Conservation (phyloP, 2,329 filamentous ascomycete species). For the Penicillium sp. region DNA sequence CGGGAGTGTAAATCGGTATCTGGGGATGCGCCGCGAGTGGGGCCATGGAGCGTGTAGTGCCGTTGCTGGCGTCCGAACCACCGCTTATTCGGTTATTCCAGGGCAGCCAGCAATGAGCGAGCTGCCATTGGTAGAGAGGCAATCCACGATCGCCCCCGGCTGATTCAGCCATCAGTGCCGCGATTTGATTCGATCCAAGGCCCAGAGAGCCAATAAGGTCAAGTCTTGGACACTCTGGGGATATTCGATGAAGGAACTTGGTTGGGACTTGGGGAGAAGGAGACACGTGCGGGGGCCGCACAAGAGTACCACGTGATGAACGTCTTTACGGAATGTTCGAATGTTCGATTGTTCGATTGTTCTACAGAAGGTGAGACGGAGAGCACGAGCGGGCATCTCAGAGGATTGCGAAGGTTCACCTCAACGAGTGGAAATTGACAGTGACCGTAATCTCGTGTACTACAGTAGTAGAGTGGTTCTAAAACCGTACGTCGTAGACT, state of each 20-base stretch:
- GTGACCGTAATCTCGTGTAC: neutral
- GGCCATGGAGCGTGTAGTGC: constrained; percentile 18
- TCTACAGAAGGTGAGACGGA: neutral
- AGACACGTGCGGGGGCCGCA: neutral
- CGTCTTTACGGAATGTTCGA: neutral
- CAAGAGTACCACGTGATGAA: neutral
- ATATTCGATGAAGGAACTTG: neutral
- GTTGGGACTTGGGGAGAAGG: neutral
- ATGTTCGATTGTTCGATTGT: neutral
- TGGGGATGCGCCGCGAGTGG: constrained; percentile 19
- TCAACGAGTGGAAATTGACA: too few relatives aligned
- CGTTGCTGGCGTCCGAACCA: constrained; percentile 23
- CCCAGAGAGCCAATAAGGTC: neutral
- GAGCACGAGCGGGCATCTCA: neutral
- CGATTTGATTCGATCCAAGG: constrained; percentile 5
- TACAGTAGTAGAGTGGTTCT: neutral
- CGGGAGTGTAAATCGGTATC: constrained; percentile 31
- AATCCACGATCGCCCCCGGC: neutral
- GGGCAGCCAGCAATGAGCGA: constrained; percentile 10
- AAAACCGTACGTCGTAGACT: neutral
- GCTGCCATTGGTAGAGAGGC: constrained; percentile 6
- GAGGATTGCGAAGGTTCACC: neutral
- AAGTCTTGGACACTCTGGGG: neutral
- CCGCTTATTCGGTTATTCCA: constrained; percentile 25
- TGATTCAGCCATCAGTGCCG: neutral